These are phyloP conservation scores for Sungouiella blattae DNA, from an alignment of 805 yeast genomes.

Conservation along the genomic window DNA sequence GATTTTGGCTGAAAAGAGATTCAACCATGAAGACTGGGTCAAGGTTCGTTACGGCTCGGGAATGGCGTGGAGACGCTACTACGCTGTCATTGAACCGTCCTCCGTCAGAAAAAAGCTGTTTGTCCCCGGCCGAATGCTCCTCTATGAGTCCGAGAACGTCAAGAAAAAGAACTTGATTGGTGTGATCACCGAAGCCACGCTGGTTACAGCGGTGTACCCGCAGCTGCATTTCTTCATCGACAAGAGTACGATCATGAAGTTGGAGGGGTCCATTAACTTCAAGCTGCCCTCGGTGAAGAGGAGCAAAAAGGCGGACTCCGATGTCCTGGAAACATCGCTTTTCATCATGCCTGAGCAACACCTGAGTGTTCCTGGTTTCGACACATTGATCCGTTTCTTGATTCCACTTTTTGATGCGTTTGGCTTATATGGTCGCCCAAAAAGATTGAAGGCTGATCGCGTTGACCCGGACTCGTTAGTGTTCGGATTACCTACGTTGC, in stretches of 20 bases:
- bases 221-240: slow-evolving; percentile 78
- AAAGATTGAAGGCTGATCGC: slow-evolving; percentile 40
- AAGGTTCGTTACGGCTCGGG: slow-evolving; percentile 94
- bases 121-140: slow-evolving; percentile 64
- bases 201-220: slow-evolving; percentile 90
- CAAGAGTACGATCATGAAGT: slow-evolving; percentile 80
- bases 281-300: slow-evolving; percentile 39
- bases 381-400: slow-evolving; percentile 43
- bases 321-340: slow-evolving; percentile 39
- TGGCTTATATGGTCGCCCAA: slow-evolving; percentile 46
- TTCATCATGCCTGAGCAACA: slow-evolving; percentile 45
- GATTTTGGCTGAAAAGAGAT: slow-evolving; percentile 79
- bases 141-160: slow-evolving; percentile 80
- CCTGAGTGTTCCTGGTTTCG: slow-evolving; percentile 46
- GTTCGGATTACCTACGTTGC: slow-evolving; percentile 47
- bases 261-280: slow-evolving; percentile 77
- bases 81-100: slow-evolving; percentile 81
- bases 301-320: slow-evolving; percentile 24
- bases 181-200: slow-evolving; percentile 60
- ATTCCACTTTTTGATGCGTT: slow-evolving; percentile 40
- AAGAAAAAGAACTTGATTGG: slow-evolving; percentile 74
- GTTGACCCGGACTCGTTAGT: slow-evolving; percentile 38
- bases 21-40: slow-evolving; percentile 90
- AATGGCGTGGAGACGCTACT: slow-evolving; percentile 96
- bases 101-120: slow-evolving; percentile 43